A percentile compares a stretch with the other conserved stretches of the same genome.
Conservation (phyloP, 495 filamentous ascomycete species). For the Neurospora sp. region DNA sequence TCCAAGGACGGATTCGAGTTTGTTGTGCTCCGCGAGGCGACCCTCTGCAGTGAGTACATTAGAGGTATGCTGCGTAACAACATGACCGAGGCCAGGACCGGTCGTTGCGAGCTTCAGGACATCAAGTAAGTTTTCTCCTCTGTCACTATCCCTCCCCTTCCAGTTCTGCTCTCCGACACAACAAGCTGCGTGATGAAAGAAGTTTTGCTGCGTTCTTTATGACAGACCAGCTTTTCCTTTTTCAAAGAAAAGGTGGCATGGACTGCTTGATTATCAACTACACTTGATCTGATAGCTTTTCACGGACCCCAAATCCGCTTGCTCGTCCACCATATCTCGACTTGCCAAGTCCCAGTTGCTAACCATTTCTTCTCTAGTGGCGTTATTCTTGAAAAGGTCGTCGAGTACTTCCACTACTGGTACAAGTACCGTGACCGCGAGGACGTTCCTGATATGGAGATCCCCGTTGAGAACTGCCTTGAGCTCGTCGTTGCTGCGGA, state of each 20-base stretch:
- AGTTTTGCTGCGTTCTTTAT: constrained; percentile 30
- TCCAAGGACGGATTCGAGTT: constrained; percentile 86
- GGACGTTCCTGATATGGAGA: constrained; percentile 86
- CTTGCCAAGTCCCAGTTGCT: neutral
- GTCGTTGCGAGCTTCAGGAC: constrained; percentile 56
- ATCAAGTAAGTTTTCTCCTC: constrained; percentile 49
- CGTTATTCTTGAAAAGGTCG: constrained; percentile 77
- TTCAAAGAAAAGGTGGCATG: constrained; percentile 3
- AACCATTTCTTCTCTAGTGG: constrained; percentile 40
- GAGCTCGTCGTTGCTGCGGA: constrained; percentile 89
- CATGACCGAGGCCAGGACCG: constrained; percentile 59
- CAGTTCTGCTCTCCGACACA: neutral
- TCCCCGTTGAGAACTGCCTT: constrained; percentile 76
- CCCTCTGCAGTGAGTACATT: constrained; percentile 66
- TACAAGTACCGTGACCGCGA: constrained; percentile 65
- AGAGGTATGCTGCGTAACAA: constrained; percentile 77
- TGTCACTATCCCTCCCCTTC: constrained; percentile 1
- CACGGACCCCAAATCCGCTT: neutral
- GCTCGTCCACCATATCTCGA: neutral
- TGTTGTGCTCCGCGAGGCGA: constrained; percentile 66
- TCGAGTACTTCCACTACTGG: constrained; percentile 85
- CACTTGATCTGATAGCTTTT: constrained; percentile 47
- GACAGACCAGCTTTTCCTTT: constrained; percentile 19
- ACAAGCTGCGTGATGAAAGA: constrained; percentile 28
- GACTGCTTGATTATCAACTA: constrained; percentile 41